Percentiles rank a stretch among this genome's conserved stretches.
Evolutionary conservation across 345 rosid genomes (phyloP).

Genomic region (Euphorbia tirucalli): DNA sequence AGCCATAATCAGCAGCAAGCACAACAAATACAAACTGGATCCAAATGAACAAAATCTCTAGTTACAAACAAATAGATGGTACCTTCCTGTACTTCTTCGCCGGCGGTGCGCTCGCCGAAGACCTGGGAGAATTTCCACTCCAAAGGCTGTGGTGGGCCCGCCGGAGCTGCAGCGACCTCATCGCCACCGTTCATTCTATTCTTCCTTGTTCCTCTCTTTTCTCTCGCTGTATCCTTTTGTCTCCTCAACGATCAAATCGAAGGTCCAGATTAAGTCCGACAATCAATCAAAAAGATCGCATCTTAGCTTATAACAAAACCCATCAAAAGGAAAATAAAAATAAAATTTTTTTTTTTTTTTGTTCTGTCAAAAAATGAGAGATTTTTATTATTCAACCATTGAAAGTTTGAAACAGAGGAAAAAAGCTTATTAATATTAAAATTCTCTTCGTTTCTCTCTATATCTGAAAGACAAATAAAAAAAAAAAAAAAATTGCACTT

Average conservation of each 20-base stretch:
- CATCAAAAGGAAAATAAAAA: slow-evolving; percentile 9
- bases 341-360: not conserved
- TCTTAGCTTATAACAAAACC: slow-evolving; percentile 19
- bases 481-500: slow-evolving; percentile 4
- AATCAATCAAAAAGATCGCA: slow-evolving; percentile 25
- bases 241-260: slow-evolving; percentile 23
- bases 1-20: slow-evolving; percentile 28
- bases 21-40: slow-evolving; percentile 34
- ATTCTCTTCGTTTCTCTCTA: not conserved
- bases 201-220: slow-evolving; percentile 2
- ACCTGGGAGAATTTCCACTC: slow-evolving; percentile 99
- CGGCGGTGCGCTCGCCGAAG: slow-evolving; percentile 92
- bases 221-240: slow-evolving; percentile 1
- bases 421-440: slow-evolving; percentile 8
- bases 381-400: slow-evolving; percentile 32
- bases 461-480: not conserved
- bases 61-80: not conserved
- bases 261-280: slow-evolving; percentile 19
- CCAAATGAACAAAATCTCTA: slow-evolving; percentile 23
- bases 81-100: slow-evolving; percentile 89
- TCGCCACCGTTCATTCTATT: slow-evolving; percentile 58
- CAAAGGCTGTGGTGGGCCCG: slow-evolving; percentile 55
- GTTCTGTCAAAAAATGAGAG: not conserved
- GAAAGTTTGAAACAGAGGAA: slow-evolving; percentile 32
- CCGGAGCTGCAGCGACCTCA: slow-evolving; percentile 44